phyloP scores from a whole-genome alignment of 2,329 filamentous ascomycete genomes.

The Myriosclerotinia curreyana region DNA sequence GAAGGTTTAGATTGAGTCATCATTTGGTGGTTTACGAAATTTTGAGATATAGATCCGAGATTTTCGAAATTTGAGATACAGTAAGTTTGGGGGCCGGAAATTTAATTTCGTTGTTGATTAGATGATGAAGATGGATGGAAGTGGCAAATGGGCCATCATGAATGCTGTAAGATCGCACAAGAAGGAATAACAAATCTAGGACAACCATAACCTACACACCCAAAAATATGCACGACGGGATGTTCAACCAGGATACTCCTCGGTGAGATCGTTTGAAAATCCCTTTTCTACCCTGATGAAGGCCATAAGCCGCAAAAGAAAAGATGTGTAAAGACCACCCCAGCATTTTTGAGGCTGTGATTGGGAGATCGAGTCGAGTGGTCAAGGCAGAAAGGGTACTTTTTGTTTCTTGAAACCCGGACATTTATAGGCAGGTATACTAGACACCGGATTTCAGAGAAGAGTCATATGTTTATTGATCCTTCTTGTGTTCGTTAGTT shows the following conservation, averaged over 20 bases:
- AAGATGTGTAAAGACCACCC: background rate
- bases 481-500: conserved; percentile 16
- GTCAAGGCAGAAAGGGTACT: conserved; percentile 18
- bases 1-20: conserved; percentile 10
- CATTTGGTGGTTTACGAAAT: conserved; percentile 6
- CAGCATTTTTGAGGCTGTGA: conserved; percentile 7
- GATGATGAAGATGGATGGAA: background rate
- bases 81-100: conserved; percentile 7
- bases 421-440: background rate
- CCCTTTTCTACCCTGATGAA: background rate
- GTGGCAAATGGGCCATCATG: background rate
- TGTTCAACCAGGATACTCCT: conserved; percentile 6
- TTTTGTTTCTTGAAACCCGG: background rate
- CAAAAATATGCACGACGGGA: conserved; percentile 15
- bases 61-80: background rate
- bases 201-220: background rate
- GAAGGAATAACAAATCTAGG: conserved; percentile 3
- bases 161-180: background rate
- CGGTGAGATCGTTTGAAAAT: conserved; percentile 19
- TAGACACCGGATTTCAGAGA: conserved; percentile 1
- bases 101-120: background rate
- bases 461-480: conserved; percentile 24
- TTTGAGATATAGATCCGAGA: background rate
- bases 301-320: conserved; percentile 9
- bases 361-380: conserved; percentile 3